Evolutionary conservation across 768 basidiomycete genomes (phyloP), one percentile per base, ranked within the genome.

Genomic region (Kwoniella shandongensis): DNA sequence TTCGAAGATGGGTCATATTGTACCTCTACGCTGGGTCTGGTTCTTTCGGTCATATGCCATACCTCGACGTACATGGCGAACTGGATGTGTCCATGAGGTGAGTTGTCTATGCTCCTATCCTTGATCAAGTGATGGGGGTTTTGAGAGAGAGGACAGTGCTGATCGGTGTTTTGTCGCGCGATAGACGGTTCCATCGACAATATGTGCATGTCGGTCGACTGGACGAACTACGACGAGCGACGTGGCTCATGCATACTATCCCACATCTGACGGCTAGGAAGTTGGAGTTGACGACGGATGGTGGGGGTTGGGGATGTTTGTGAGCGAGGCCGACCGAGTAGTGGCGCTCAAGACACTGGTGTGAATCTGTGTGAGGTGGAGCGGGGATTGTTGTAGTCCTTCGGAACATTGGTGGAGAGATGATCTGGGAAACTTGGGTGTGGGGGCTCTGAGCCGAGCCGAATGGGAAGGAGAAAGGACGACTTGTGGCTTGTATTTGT

Each of bases 51-150:
- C 83, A 85, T 13, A 88, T 93, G 27, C 92, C 94, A 0, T 98
- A 96, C 69, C 82, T 98, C 38, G 96, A 99, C 67, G 83, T 84
- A 1, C 96, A 98, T 59, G 96, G 94, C 1, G 96, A 98, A 69
- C 83, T 91, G 1, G 94, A 98, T 74, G 80, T 89, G 12, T 88
- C 87, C 2, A 90, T 94, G 87, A 85, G 90, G 92, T 91, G 66
- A 63, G 74, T 57, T 6, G 32, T 6, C 2, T 18, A 27, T 3
- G 18, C 7, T 12, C 6, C 3, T 13, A 15, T n/a, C n/a, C n/a
- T n/a, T n/a, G n/a, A n/a, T n/a, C n/a, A n/a, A n/a, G n/a, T n/a
- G n/a, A n/a, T n/a, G n/a, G n/a, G n/a, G n/a, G n/a, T n/a, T n/a
- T n/a, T n/a, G n/a, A n/a, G 13, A 32, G 32, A 13, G 32, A 32